Evolutionary conservation across 2,329 filamentous ascomycete species (phyloP).

Genomic region (Tolypocladium ovalisporum): DNA sequence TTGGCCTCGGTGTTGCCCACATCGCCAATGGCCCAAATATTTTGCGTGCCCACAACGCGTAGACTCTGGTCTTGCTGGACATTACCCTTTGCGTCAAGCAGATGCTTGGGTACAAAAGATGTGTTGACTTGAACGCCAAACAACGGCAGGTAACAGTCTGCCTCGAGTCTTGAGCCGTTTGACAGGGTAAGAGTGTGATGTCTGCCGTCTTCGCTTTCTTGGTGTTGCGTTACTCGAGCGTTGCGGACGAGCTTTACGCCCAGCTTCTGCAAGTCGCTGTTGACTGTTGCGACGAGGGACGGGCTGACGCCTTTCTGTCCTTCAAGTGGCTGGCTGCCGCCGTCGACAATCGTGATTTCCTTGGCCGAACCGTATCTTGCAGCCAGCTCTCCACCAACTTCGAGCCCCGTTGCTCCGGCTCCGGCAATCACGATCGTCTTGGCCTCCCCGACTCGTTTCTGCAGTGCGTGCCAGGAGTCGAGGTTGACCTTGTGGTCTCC

Average conservation of each 20-base stretch:
- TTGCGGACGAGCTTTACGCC: slow-evolving; percentile 16
- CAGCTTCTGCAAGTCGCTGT: slow-evolving; percentile 13
- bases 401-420: slow-evolving; percentile 25
- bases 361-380: slow-evolving; percentile 14
- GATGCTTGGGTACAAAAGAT: slow-evolving; percentile 20
- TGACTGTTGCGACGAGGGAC: slow-evolving; percentile 19
- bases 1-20: slow-evolving; percentile 28
- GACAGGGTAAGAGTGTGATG: slow-evolving; percentile 16
- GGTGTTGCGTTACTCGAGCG: slow-evolving; percentile 15
- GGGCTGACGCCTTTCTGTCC: neutral
- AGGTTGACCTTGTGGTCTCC: slow-evolving; percentile 32
- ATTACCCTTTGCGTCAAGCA: slow-evolving; percentile 21
- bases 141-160: slow-evolving; percentile 32
- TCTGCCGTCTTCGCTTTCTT: slow-evolving; percentile 2
- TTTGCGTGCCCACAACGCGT: slow-evolving; percentile 17
- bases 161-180: slow-evolving; percentile 14
- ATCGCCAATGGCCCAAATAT: slow-evolving; percentile 33
- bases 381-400: slow-evolving; percentile 23
- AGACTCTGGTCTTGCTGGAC: slow-evolving; percentile 22
- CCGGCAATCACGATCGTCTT: slow-evolving; percentile 26
- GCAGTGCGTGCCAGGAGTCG: slow-evolving; percentile 20
- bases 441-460: slow-evolving; percentile 10
- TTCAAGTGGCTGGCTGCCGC: slow-evolving; percentile 1
- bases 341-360: slow-evolving; percentile 10
- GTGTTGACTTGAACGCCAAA: slow-evolving; percentile 33